A percentile compares a stretch with the other conserved stretches of the same genome.
These are phyloP conservation scores for Rosa lucieae DNA, from an alignment of 306 rosid genomes.

Conservation along the genomic window DNA sequence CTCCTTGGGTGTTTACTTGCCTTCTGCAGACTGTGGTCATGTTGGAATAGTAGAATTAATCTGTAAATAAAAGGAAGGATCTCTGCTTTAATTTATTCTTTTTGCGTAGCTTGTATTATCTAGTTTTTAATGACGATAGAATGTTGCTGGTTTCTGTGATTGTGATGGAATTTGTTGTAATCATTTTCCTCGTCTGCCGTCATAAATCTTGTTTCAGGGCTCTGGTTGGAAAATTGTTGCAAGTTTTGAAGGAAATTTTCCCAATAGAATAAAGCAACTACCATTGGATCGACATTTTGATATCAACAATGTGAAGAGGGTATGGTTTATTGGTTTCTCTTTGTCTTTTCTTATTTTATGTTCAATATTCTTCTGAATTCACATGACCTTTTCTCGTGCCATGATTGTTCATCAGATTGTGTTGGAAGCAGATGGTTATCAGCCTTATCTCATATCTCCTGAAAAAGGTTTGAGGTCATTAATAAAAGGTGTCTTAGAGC, in stretches of 20 bases:
- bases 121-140: not conserved
- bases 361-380: constrained; percentile 1
- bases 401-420: constrained; percentile 61
- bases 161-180: not conserved
- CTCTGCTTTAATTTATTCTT: not conserved
- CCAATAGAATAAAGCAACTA: constrained; percentile 92
- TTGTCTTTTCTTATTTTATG: constrained; percentile 9
- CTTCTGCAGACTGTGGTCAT: not conserved
- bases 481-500: constrained; percentile 95
- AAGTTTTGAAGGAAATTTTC: constrained; percentile 92
- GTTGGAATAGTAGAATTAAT: not conserved
- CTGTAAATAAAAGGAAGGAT: not conserved
- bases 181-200: not conserved
- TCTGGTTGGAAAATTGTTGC: constrained; percentile 99
- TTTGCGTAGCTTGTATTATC: not conserved
- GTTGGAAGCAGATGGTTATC: constrained; percentile 99
- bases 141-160: constrained; percentile 7
- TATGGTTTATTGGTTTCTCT: constrained; percentile 42
- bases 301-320: constrained; percentile 95
- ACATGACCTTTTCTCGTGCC: not conserved
- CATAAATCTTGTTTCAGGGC: constrained; percentile 56
- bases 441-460: constrained; percentile 97
- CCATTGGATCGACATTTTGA: constrained; percentile 96
- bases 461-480: constrained; percentile 97
- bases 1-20: not conserved